Percentiles rank a stretch among this genome's conserved stretches.
Conservation (phyloP, 2,329 filamentous ascomycete species). For the Aspergillus sp. region DNA sequence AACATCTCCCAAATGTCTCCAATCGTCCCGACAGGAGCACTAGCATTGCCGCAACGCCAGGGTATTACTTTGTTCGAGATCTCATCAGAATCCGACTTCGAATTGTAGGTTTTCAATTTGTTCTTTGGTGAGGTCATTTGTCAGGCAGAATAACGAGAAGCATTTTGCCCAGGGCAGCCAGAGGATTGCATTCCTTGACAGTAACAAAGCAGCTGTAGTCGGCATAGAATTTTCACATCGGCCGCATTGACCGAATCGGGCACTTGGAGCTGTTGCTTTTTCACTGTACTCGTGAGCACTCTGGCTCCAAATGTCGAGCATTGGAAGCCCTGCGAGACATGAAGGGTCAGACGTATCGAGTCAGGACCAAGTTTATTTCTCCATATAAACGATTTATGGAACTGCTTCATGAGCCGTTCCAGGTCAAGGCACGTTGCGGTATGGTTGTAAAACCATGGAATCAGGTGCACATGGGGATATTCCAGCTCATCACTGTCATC, state of each 20-base stretch:
- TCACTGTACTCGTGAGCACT: not conserved
- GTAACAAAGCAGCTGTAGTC: not conserved
- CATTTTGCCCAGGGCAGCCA: too few relatives aligned
- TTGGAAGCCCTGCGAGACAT: not conserved
- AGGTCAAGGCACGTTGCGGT: not conserved
- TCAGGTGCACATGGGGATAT: not conserved
- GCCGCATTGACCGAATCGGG: not conserved
- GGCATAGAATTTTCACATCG: not conserved
- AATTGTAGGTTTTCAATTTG: not conserved
- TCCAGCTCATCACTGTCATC: conserved; percentile 8
- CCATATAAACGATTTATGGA: not conserved
- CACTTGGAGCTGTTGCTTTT: not conserved
- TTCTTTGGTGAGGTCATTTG: not conserved
- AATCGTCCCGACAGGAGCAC: not conserved
- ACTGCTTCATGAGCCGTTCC: not conserved
- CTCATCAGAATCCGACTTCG: not conserved
- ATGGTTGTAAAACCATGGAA: not conserved
- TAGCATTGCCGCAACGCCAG: not conserved
- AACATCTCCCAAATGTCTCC: conserved; percentile 3
- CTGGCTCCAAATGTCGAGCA: not conserved
- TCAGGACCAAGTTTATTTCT: not conserved
- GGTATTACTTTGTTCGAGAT: not conserved
- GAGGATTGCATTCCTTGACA: not conserved
- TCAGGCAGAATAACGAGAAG: not conserved
- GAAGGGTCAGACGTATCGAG: not conserved